phyloP scores from a whole-genome alignment of 2,329 filamentous ascomycete species.

The Colletotrichum sp. region DNA sequence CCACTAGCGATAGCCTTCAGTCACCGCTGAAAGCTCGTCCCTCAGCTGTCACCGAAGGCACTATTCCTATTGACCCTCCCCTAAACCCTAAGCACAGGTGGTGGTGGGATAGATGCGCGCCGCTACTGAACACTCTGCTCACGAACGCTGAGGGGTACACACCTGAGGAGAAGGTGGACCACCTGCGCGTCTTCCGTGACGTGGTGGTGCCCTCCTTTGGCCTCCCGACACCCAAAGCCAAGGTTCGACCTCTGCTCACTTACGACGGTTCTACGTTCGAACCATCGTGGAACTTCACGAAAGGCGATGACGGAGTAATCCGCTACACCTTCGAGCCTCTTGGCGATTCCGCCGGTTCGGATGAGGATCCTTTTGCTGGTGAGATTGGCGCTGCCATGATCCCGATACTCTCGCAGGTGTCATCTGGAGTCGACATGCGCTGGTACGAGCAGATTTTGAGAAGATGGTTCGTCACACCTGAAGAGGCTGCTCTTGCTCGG shows the following conservation, averaged over 20 bases:
- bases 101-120: conserved; percentile 14
- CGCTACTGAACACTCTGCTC: not conserved
- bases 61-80: not conserved
- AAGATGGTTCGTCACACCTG: conserved; percentile 6
- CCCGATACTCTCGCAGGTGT: not conserved
- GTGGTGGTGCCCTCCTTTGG: conserved; percentile 16
- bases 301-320: not conserved
- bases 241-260: conserved; percentile 1
- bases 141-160: conserved; percentile 4
- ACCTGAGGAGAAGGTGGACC: conserved; percentile 6
- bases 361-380: conserved; percentile 1
- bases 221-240: not conserved
- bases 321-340: conserved; percentile 11
- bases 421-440: conserved; percentile 8
- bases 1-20: not conserved
- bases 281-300: conserved; percentile 12
- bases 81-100: not conserved
- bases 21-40: not conserved
- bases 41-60: not conserved
- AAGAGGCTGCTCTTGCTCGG: not conserved
- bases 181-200: conserved; percentile 16
- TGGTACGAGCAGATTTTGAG: conserved; percentile 7
- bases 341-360: not conserved
- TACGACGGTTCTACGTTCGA: conserved; percentile 14
- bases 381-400: conserved; percentile 1